A percentile compares a stretch with the other conserved stretches of the same genome.
These are phyloP conservation scores for Panaeolus papilionaceus DNA, from an alignment of 768 basidiomycete genomes.

Conservation along the genomic window DNA sequence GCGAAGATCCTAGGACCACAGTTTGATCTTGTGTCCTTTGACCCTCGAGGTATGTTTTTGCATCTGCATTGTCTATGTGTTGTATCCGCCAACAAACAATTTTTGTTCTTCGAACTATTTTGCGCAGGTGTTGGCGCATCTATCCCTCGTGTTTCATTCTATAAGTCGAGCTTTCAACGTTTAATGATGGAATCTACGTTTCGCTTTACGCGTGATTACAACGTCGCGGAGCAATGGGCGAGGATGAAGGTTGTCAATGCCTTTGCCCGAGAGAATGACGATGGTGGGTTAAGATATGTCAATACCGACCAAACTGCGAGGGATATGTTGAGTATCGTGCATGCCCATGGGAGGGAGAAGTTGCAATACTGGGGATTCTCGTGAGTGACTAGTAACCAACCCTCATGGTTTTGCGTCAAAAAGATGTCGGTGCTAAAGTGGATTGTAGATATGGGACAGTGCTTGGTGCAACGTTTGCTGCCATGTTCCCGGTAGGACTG, in stretches of 20 bases:
- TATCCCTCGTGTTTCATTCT: conserved; percentile 41
- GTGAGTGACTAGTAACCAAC: conserved; percentile 16
- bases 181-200: not conserved
- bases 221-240: conserved; percentile 38
- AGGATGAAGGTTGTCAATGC: conserved; percentile 36
- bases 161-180: conserved; percentile 41
- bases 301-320: conserved; percentile 44
- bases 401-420: too few relatives aligned
- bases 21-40: conserved; percentile 54
- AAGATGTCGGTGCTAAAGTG: not conserved
- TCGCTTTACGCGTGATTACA: conserved; percentile 16
- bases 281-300: conserved; percentile 35
- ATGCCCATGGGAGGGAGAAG: conserved; percentile 38
- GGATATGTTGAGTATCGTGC: conserved; percentile 43
- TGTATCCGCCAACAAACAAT: too few relatives aligned
- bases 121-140: conserved; percentile 41
- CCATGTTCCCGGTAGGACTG: conserved; percentile 39
- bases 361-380: conserved; percentile 43
- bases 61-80: not conserved
- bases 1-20: conserved; percentile 43
- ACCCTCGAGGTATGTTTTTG: conserved; percentile 44
- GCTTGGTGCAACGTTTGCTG: conserved; percentile 38
- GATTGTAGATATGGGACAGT: conserved; percentile 29
- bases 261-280: conserved; percentile 38
- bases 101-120: not conserved